phyloP scores from a whole-genome alignment of 495 filamentous ascomycete species.

The Cladorrhinum samala region DNA sequence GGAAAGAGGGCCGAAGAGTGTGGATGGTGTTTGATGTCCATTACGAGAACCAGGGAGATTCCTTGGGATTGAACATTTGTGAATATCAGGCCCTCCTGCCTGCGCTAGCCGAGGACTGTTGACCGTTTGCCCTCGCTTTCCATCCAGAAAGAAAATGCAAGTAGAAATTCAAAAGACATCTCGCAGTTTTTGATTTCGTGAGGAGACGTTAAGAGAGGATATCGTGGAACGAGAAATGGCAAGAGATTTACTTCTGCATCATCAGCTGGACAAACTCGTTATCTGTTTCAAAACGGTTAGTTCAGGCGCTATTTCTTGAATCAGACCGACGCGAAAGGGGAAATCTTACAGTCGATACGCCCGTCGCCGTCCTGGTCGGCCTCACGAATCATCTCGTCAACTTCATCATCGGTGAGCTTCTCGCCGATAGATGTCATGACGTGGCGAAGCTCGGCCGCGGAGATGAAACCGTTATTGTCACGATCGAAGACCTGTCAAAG shows the following conservation, averaged over 20 bases:
- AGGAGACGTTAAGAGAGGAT: constrained; percentile 4
- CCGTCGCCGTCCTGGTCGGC: constrained; percentile 98
- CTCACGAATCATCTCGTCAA: constrained; percentile 99
- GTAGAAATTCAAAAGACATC: constrained; percentile 17
- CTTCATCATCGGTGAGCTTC: constrained; percentile 98
- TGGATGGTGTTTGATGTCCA: constrained; percentile 6
- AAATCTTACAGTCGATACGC: constrained; percentile 76
- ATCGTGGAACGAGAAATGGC: background rate
- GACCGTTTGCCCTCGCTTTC: constrained; percentile 9
- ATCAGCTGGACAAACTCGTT: constrained; percentile 99
- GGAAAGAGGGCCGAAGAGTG: background rate
- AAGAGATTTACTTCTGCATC: constrained; percentile 89
- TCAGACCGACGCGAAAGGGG: background rate
- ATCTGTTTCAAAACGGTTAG: constrained; percentile 54
- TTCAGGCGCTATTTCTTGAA: background rate
- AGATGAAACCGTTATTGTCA: constrained; percentile 99
- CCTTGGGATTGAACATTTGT: constrained; percentile 11
- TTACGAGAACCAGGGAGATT: constrained; percentile 7
- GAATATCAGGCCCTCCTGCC: constrained; percentile 9
- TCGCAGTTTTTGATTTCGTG: constrained; percentile 6
- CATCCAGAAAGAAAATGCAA: constrained; percentile 22
- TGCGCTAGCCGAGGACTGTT: constrained; percentile 8
- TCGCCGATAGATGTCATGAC: constrained; percentile 99
- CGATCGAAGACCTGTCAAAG: constrained; percentile 85
- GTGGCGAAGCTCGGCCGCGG: constrained; percentile 91